Conservation (phyloP, 208 protist genomes). For the Phytomonas sp. region DNA sequence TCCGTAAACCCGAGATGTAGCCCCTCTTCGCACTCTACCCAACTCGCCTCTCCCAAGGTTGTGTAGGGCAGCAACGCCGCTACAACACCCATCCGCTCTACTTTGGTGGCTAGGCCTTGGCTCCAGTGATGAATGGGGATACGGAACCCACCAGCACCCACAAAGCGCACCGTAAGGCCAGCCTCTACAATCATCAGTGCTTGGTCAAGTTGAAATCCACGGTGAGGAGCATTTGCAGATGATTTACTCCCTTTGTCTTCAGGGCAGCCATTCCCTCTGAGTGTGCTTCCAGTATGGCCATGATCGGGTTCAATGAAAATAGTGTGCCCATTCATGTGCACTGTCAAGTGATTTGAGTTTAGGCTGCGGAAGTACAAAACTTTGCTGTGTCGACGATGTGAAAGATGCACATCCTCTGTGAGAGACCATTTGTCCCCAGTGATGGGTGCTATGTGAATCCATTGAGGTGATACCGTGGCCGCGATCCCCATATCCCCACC, state of each 20-base stretch:
- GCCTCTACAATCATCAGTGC: constrained; percentile 59
- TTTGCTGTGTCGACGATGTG: constrained; percentile 19
- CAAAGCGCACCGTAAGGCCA: constrained; percentile 61
- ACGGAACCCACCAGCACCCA: constrained; percentile 36
- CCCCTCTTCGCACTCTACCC: constrained; percentile 36
- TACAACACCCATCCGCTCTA: constrained; percentile 27
- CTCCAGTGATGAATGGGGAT: constrained; percentile 32
- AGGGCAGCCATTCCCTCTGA: not conserved
- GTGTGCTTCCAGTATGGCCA: not conserved
- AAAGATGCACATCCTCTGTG: constrained; percentile 22
- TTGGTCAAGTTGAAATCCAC: constrained; percentile 13
- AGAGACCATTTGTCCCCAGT: not conserved
- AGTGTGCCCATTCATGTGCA: constrained; percentile 51
- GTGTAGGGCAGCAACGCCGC: constrained; percentile 53
- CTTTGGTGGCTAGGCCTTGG: constrained; percentile 15
- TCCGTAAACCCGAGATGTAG: constrained; percentile 38
- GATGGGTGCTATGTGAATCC: not conserved
- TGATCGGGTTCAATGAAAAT: constrained; percentile 32
- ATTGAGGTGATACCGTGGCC: not conserved
- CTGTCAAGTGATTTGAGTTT: constrained; percentile 60
- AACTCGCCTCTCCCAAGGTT: constrained; percentile 68
- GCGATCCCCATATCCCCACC: not conserved
- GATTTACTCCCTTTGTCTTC: not conserved
- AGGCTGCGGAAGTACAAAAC: constrained; percentile 60
- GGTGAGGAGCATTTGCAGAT: constrained; percentile 8